Evolutionary conservation across 2,329 filamentous ascomycete genomes (phyloP).

Genomic region (Curvularia sp.): DNA sequence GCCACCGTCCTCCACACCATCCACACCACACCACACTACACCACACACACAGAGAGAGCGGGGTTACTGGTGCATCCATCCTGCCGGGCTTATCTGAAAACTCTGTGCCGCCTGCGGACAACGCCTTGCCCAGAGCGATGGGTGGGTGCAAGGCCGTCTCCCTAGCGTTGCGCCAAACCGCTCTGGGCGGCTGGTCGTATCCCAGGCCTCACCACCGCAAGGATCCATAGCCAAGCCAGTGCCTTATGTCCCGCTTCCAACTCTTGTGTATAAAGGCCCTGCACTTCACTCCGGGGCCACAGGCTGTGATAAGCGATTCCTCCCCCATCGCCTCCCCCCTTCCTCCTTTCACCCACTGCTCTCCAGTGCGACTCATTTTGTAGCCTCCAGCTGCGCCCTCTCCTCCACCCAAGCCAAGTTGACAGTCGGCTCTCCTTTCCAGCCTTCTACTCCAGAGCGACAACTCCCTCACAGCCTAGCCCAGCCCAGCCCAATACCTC

Average conservation of each 20-base stretch:
- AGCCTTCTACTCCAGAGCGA: conserved; percentile 25
- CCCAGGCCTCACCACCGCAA: conserved; percentile 33
- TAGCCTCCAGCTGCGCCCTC: conserved; percentile 32
- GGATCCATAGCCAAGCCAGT: conserved; percentile 33
- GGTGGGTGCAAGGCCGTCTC: conserved; percentile 19
- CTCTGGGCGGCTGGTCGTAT: conserved; percentile 24
- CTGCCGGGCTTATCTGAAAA: conserved; percentile 32
- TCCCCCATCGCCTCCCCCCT: conserved; percentile 22
- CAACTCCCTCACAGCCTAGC: conserved; percentile 3
- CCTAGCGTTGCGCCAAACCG: conserved; percentile 26
- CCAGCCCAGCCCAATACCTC: conserved; percentile 8
- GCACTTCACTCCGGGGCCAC: conserved; percentile 19
- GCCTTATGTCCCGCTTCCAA: conserved; percentile 29
- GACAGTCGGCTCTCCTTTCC: conserved; percentile 18
- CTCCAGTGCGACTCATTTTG: conserved; percentile 34
- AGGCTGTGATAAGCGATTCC: conserved; percentile 24
- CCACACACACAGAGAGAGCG: conserved; percentile 29
- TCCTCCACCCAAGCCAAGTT: conserved; percentile 26
- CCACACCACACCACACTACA: conserved; percentile 5
- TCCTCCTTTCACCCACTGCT: conserved; percentile 28
- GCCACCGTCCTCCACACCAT: background rate
- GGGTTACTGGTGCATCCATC: conserved; percentile 26
- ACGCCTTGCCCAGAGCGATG: conserved; percentile 36
- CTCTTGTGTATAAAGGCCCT: conserved; percentile 38
- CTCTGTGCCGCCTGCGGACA: conserved; percentile 39